Evolutionary conservation across 768 basidiomycete genomes (phyloP).

Genomic region (Saitozyma podzolica): DNA sequence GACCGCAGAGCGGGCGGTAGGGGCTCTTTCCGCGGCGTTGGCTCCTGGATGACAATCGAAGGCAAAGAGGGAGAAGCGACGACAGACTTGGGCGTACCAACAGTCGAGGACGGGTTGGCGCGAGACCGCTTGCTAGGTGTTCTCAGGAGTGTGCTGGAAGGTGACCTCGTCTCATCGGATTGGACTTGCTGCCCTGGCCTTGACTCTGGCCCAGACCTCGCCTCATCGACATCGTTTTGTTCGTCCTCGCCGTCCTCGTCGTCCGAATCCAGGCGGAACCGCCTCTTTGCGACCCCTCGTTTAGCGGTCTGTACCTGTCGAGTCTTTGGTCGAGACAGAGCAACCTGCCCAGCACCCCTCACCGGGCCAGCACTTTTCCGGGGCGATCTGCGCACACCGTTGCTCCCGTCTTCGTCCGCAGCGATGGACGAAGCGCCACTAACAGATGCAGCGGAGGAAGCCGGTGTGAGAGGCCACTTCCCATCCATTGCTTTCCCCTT

Average conservation of each 20-base stretch:
- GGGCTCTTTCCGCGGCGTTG: constrained; percentile 38
- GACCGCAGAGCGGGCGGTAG: constrained; percentile 19
- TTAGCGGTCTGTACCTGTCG: neutral
- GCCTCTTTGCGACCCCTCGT: constrained; percentile 15
- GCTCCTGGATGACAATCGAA: constrained; percentile 28
- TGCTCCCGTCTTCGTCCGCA: constrained; percentile 6
- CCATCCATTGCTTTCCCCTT: neutral
- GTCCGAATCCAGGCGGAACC: constrained; percentile 36
- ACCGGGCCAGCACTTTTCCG: constrained; percentile 3
- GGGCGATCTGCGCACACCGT: constrained; percentile 18
- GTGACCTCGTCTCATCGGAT: neutral
- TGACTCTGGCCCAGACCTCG: neutral
- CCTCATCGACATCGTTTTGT: neutral
- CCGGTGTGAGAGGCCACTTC: constrained; percentile 26
- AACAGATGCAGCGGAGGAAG: constrained; percentile 13
- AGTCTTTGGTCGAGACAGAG: constrained; percentile 30
- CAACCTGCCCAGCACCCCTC: constrained; percentile 35
- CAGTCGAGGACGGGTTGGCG: neutral
- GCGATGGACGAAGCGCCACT: neutral
- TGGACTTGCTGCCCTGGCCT: neutral
- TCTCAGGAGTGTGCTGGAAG: neutral
- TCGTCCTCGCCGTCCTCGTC: constrained; percentile 27
- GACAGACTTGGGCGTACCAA: constrained; percentile 4
- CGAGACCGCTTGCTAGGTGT: constrained; percentile 8
- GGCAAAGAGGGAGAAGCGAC: constrained; percentile 6